phyloP scores from a whole-genome alignment of 179 eudicot genomes.

The Carnegiea gigantea region DNA sequence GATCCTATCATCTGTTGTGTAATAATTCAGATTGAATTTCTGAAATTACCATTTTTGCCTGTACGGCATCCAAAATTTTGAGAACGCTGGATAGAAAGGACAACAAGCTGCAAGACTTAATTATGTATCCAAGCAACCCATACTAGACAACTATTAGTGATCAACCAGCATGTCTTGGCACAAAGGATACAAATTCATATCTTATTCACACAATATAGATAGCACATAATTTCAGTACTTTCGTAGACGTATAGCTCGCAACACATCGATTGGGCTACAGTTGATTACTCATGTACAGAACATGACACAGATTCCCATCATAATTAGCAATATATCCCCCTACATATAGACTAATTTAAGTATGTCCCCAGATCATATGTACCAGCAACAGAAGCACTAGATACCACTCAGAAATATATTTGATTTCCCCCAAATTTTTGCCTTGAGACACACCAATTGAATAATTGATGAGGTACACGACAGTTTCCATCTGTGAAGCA shows the following conservation, averaged over 20 bases:
- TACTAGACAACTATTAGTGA: background rate
- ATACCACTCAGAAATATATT: background rate
- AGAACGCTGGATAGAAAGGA: background rate
- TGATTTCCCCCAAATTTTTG: background rate
- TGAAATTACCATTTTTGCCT: background rate
- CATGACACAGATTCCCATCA: background rate
- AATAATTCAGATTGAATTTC: constrained; percentile 5
- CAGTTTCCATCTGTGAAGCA: background rate
- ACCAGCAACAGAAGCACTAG: background rate
- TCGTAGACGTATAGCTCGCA: background rate
- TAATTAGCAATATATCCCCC: background rate
- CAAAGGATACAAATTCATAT: background rate
- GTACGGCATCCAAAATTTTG: background rate
- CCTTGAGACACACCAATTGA: background rate
- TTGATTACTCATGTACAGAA: background rate
- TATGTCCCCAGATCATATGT: background rate
- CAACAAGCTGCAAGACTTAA: background rate
- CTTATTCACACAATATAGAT: background rate
- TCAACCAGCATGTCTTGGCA: background rate
- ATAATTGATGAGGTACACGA: background rate
- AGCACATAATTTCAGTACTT: background rate
- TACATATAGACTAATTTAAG: background rate
- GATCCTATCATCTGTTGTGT: background rate
- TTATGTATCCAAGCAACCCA: background rate
- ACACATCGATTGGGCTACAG: background rate